Evolutionary conservation across 169 alveolate species (phyloP), one percentile per base, ranked within the genome.

Genomic region (Plasmodium gaboni): DNA sequence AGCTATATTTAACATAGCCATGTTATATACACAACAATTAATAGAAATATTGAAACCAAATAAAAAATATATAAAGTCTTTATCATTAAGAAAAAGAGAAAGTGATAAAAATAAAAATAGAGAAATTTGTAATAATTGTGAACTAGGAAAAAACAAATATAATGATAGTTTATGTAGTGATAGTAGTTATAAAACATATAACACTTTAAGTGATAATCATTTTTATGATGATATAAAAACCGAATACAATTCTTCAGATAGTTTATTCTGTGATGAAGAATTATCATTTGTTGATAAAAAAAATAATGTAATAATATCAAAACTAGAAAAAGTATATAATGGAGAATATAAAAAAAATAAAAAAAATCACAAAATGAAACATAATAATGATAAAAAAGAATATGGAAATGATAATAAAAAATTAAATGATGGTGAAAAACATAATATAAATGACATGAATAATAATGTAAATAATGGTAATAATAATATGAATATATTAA

Each of bases 11-110:
- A 22, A 68, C 42, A 68, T 83, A 28, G 91, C 91, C 1, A 83
- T 83, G 91, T n/a, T 83, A 26, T 83, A 68, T 50, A 83, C 91
- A 26, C 91, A 83, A 55, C 91, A 83, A 63, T 61, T 83, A 55
- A 83, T 83, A 53, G 91, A 83, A 71, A 83, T 83, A 32, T 46
- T 83, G 63, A 83, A 63, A 48, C 91, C 91, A 8, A 48, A 83
- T 68, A 83, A 83, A 57, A 50, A 22, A 42, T 67, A 68, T 67
- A 83, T 83, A 42, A 83, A 83, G 69, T 63, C 8, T 24, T 63
- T 61, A 10, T 63, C 76, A 63, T 76, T 15, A 13, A 76, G 26
- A 55, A 83, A 83, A 68, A 51, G 9, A 71, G 67, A 67, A 15
- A 51, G n/a, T 67, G 38, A 80, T 67, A 80, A 68, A 65, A 6